These are phyloP conservation scores for Podospora didyma DNA, from an alignment of 495 filamentous ascomycete species.

Conservation along the genomic window DNA sequence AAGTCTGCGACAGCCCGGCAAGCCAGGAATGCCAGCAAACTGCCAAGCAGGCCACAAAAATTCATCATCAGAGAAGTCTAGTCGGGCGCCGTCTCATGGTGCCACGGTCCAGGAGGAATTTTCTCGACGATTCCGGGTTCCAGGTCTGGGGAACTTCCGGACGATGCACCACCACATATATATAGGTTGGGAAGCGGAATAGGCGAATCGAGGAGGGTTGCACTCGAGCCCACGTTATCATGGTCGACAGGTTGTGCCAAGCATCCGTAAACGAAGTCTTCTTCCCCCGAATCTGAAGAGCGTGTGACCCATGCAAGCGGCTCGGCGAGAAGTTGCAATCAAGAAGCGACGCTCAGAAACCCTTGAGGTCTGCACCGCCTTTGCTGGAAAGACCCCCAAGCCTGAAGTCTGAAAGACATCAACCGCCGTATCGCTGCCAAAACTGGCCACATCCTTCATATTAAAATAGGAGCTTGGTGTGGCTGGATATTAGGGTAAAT, in stretches of 20 bases:
- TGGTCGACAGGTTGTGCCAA: background rate
- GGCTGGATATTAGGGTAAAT: slow-evolving; percentile 27
- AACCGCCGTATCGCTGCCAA: slow-evolving; percentile 5
- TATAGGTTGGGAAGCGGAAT: background rate
- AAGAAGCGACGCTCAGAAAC: background rate
- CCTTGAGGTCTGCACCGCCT: background rate
- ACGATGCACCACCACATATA: background rate
- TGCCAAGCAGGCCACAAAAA: background rate
- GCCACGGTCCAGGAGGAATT: background rate
- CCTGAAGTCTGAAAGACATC: background rate
- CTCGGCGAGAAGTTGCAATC: background rate
- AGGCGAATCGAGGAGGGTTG: background rate
- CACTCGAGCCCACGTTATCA: background rate
- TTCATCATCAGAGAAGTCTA: background rate
- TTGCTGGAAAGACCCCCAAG: background rate
- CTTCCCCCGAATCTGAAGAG: background rate
- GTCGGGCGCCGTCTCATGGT: background rate
- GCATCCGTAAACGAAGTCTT: background rate
- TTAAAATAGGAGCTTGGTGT: slow-evolving; percentile 11
- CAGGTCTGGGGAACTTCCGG: background rate
- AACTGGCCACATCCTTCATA: slow-evolving; percentile 10
- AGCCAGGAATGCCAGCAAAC: slow-evolving; percentile 1
- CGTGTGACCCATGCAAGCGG: background rate
- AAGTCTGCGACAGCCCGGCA: slow-evolving; percentile 18
- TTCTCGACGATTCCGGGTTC: background rate